These are phyloP conservation scores for Cryptococcus maquisensis DNA, from an alignment of 1,284 basidiomycete species.

Conservation along the genomic window DNA sequence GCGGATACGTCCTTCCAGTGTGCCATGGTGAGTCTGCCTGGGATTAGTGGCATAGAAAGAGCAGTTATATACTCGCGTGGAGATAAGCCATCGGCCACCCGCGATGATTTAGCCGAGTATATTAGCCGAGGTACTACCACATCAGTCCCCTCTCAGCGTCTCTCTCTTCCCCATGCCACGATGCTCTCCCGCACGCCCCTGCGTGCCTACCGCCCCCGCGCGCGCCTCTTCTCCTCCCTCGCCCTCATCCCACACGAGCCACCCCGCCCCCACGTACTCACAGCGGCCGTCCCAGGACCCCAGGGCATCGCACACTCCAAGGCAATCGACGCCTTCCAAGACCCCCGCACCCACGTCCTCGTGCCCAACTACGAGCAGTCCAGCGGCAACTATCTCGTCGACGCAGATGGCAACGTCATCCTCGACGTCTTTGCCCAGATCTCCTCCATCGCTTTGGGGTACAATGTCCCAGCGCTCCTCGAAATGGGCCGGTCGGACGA, in stretches of 20 bases:
- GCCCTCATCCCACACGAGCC: conserved; percentile 28
- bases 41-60: too few relatives aligned
- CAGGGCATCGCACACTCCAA: conserved; percentile 14
- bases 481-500: conserved; percentile 36
- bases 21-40: background rate
- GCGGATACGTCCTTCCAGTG: conserved; percentile 56
- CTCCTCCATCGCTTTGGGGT: conserved; percentile 51
- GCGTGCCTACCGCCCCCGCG: background rate
- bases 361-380: conserved; percentile 45
- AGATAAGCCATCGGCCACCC: background rate
- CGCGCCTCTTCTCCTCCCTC: conserved; percentile 16
- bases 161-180: background rate
- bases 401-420: conserved; percentile 55
- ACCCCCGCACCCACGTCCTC: conserved; percentile 48
- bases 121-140: background rate
- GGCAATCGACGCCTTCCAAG: conserved; percentile 47
- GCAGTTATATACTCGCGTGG: too few relatives aligned
- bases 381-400: conserved; percentile 53
- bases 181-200: background rate
- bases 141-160: too few relatives aligned
- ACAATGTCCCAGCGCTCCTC: conserved; percentile 53
- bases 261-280: conserved; percentile 15
- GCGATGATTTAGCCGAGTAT: background rate
- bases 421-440: conserved; percentile 57
- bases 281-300: conserved; percentile 23